phyloP scores from a whole-genome alignment of 495 filamentous ascomycete genomes.

The Choiromyces venosus region DNA sequence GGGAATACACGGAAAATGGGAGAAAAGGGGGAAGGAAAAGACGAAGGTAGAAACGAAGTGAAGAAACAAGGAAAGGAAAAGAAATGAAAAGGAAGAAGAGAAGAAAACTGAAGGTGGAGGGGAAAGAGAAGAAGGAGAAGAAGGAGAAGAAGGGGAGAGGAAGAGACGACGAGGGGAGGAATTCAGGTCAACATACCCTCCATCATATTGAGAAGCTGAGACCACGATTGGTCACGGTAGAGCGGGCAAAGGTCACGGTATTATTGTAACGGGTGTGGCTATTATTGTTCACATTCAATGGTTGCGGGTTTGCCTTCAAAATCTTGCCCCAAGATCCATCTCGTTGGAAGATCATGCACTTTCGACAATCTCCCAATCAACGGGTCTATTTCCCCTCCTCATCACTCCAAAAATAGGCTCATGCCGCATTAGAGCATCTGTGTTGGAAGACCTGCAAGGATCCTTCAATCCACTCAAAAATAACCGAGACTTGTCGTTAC shows the following conservation, averaged over 20 bases:
- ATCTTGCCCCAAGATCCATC: background rate
- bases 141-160: constrained; percentile 4
- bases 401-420: constrained; percentile 14
- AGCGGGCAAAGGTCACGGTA: background rate
- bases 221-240: background rate
- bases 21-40: background rate
- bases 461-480: constrained; percentile 22
- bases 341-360: background rate
- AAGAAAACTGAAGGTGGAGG: background rate
- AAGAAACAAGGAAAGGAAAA: background rate
- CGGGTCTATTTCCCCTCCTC: background rate
- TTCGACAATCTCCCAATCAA: background rate
- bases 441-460: background rate
- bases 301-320: background rate
- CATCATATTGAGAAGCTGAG: background rate
- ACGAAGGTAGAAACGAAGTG: background rate
- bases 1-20: background rate
- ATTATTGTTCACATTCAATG: background rate
- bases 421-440: background rate
- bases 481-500: constrained; percentile 7
- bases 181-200: background rate
- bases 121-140: background rate
- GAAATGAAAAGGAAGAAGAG: background rate
- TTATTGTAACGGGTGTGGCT: background rate
- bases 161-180: constrained; percentile 1